These are phyloP conservation scores for Aspergillus affinis DNA, from an alignment of 495 filamentous ascomycete genomes.

Conservation along the genomic window DNA sequence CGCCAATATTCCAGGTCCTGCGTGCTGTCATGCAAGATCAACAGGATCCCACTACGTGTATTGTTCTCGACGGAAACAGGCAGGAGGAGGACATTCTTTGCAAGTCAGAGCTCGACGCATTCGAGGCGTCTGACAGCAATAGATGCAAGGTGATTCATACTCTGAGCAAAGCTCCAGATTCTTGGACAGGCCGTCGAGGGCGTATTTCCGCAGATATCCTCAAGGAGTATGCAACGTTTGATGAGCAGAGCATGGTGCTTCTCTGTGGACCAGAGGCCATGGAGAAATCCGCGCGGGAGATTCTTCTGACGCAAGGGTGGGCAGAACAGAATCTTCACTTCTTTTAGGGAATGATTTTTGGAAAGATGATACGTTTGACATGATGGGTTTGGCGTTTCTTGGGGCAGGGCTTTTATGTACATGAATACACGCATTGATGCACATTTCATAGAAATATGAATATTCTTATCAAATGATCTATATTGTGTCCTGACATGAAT, in stretches of 20 bases:
- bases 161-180: conserved; percentile 59
- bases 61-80: conserved; percentile 80
- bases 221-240: conserved; percentile 53
- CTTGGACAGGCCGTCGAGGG: conserved; percentile 71
- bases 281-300: conserved; percentile 65
- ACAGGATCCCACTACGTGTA: conserved; percentile 59
- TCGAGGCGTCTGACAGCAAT: conserved; percentile 50
- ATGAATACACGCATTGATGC: not conserved
- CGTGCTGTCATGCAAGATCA: conserved; percentile 67
- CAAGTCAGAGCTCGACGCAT: conserved; percentile 67
- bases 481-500: not conserved
- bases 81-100: conserved; percentile 82
- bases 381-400: not conserved
- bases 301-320: conserved; percentile 73
- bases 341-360: conserved; percentile 52
- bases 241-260: conserved; percentile 64
- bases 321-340: conserved; percentile 76
- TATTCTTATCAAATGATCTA: not conserved
- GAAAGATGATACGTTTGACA: not conserved
- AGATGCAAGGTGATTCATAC: conserved; percentile 70
- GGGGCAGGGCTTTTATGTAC: not conserved
- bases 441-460: not conserved
- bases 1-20: conserved; percentile 87
- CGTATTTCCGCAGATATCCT: conserved; percentile 65
- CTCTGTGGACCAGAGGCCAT: conserved; percentile 82